Conservation (phyloP, 805 yeast genomes). For the Diddensiella caesifluorescens region DNA sequence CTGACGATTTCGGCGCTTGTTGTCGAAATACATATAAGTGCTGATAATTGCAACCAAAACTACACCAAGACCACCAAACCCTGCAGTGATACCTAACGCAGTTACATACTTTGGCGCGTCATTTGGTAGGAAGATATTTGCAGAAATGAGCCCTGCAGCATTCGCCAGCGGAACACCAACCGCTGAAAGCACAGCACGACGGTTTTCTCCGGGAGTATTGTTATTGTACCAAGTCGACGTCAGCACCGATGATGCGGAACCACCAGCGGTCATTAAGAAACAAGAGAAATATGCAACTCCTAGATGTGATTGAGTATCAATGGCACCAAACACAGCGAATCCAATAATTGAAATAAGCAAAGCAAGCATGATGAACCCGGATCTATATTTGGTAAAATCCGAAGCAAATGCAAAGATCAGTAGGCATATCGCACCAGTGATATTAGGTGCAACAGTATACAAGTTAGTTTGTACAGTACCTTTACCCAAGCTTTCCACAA, state of each 20-base stretch:
- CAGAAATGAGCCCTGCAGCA: slow-evolving; percentile 51
- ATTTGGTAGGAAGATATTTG: slow-evolving; percentile 45
- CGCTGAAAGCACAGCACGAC: slow-evolving; percentile 44
- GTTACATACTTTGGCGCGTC: slow-evolving; percentile 51
- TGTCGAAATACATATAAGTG: slow-evolving; percentile 40
- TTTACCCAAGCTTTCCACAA: slow-evolving; percentile 52
- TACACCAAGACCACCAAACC: slow-evolving; percentile 43
- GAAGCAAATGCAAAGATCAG: slow-evolving; percentile 38
- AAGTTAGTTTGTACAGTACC: slow-evolving; percentile 65
- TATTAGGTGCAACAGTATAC: slow-evolving; percentile 52
- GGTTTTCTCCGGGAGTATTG: slow-evolving; percentile 42
- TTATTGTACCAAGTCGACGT: slow-evolving; percentile 49
- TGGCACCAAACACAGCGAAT: slow-evolving; percentile 42
- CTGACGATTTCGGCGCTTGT: slow-evolving; percentile 30
- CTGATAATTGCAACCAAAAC: slow-evolving; percentile 28
- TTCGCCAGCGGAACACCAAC: slow-evolving; percentile 52
- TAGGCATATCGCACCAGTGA: slow-evolving; percentile 43
- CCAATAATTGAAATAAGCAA: slow-evolving; percentile 41
- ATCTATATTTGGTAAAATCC: slow-evolving; percentile 38
- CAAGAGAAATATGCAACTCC: slow-evolving; percentile 42
- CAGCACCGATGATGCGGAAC: slow-evolving; percentile 44
- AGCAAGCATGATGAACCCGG: slow-evolving; percentile 37
- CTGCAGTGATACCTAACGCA: slow-evolving; percentile 46
- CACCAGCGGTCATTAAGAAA: slow-evolving; percentile 46
- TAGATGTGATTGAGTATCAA: slow-evolving; percentile 37